These are phyloP conservation scores for Dothistroma septosporum DNA, from an alignment of 2,329 filamentous ascomycete species.

Conservation along the genomic window DNA sequence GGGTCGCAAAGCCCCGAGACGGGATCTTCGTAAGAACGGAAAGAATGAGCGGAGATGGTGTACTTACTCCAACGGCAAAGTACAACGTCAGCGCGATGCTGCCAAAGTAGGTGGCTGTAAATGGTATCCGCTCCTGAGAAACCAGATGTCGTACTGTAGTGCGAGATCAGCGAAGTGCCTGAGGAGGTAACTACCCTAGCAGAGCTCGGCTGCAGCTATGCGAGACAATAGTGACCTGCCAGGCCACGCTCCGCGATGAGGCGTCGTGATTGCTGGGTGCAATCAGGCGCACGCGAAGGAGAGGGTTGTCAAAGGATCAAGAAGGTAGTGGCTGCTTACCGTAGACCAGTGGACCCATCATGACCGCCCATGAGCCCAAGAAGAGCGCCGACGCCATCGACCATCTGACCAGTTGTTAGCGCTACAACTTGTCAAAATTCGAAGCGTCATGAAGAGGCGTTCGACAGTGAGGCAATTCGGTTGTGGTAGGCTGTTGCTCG, in stretches of 20 bases:
- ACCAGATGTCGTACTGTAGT: constrained; percentile 66
- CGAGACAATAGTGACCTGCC: constrained; percentile 10
- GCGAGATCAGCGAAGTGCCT: constrained; percentile 20
- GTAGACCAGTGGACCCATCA: constrained; percentile 88
- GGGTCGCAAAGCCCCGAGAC: neutral
- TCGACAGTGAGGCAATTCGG: neutral
- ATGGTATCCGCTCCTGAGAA: constrained; percentile 79
- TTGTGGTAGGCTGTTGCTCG: constrained; percentile 7
- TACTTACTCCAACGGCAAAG: constrained; percentile 85
- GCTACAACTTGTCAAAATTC: constrained; percentile 19
- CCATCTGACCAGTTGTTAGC: constrained; percentile 65
- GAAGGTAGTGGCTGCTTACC: constrained; percentile 37
- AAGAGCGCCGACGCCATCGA: constrained; percentile 88
- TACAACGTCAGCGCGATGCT: constrained; percentile 86
- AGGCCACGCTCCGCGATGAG: constrained; percentile 9
- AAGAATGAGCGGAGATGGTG: neutral
- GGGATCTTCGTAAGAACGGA: neutral
- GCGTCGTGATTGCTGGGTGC: constrained; percentile 18
- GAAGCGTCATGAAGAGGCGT: neutral
- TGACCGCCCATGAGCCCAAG: constrained; percentile 83
- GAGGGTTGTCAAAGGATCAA: constrained; percentile 16
- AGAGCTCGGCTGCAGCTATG: constrained; percentile 21
- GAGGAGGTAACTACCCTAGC: constrained; percentile 9
- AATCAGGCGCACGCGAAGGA: constrained; percentile 11
- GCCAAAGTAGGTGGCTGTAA: constrained; percentile 91